Conservation (phyloP, 2,329 filamentous ascomycete species). For the Sporothrix luriei region DNA sequence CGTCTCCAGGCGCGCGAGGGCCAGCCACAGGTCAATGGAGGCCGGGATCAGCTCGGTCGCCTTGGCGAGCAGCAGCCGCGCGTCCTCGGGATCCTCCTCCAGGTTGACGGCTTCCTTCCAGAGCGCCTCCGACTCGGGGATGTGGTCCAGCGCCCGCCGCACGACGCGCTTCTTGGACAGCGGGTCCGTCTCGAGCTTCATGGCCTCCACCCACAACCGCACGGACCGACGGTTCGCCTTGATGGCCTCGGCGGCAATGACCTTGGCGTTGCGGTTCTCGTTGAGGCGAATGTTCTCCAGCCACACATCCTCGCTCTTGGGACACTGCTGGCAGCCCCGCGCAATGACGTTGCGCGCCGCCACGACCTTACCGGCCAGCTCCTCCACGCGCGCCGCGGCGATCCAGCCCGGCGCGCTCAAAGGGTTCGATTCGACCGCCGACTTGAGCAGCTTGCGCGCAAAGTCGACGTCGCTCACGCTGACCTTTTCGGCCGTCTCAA, state of each 20-base stretch:
- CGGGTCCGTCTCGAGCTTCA: constrained; percentile 82
- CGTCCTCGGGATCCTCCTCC: constrained; percentile 87
- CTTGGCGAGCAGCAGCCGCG: constrained; percentile 84
- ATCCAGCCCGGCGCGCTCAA: constrained; percentile 96
- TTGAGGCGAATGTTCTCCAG: constrained; percentile 93
- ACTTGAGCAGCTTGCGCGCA: constrained; percentile 88
- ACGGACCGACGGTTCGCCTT: constrained; percentile 89
- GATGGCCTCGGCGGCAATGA: constrained; percentile 92
- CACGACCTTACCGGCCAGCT: constrained; percentile 87
- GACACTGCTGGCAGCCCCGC: constrained; percentile 85
- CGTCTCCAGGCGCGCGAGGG: constrained; percentile 83
- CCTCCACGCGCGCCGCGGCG: constrained; percentile 87
- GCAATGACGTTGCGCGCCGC: constrained; percentile 86
- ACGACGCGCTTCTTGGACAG: constrained; percentile 91
- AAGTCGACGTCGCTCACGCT: constrained; percentile 94
- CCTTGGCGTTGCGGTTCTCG: constrained; percentile 88
- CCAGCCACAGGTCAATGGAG: constrained; percentile 93
- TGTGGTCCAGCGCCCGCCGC: constrained; percentile 85
- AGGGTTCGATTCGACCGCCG: constrained; percentile 95
- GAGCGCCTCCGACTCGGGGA: constrained; percentile 91
- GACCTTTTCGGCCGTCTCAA: constrained; percentile 76
- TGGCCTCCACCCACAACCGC: constrained; percentile 90
- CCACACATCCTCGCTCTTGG: constrained; percentile 94
- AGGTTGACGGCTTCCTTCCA: constrained; percentile 98
- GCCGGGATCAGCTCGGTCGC: constrained; percentile 93